Conservation (phyloP, 768 basidiomycete genomes). For the Russula emetica region DNA sequence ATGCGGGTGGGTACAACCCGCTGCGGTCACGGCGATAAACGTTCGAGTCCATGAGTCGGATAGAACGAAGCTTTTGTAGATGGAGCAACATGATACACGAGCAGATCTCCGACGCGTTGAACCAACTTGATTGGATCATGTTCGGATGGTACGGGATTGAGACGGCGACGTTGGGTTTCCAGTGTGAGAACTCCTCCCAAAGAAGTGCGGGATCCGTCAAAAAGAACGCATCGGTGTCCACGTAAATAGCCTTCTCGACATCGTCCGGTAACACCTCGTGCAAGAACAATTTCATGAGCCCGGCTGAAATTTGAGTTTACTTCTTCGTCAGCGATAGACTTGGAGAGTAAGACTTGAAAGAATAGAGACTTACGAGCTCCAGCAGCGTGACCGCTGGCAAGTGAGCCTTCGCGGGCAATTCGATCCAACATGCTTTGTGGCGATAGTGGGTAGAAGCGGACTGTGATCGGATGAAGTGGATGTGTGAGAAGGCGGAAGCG, state of each 20-base stretch:
- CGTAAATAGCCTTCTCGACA: constrained; percentile 45
- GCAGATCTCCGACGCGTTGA: constrained; percentile 46
- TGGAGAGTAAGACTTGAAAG: neutral
- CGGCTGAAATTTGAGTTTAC: constrained; percentile 35
- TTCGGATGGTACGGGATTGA: constrained; percentile 46
- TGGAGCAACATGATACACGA: constrained; percentile 53
- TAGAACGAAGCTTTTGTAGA: constrained; percentile 41
- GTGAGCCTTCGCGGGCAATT: constrained; percentile 44
- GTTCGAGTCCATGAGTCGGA: constrained; percentile 47
- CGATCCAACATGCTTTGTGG: constrained; percentile 43
- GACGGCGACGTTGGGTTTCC: constrained; percentile 38
- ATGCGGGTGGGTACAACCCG: constrained; percentile 33
- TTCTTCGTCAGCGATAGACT: neutral
- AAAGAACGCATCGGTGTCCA: constrained; percentile 52
- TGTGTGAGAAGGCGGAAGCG: constrained; percentile 40
- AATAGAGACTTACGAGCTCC: constrained; percentile 40
- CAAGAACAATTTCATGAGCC: constrained; percentile 51
- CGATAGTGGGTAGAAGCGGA: constrained; percentile 43
- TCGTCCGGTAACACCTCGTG: constrained; percentile 46
- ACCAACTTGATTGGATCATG: constrained; percentile 40
- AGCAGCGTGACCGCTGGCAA: constrained; percentile 45
- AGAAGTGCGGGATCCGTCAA: constrained; percentile 45
- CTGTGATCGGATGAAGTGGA: constrained; percentile 37
- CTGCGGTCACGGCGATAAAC: constrained; percentile 36
- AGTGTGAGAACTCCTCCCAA: constrained; percentile 41